Evolutionary conservation across 768 basidiomycete genomes (phyloP).

Genomic region (Termitomyces titanicus): DNA sequence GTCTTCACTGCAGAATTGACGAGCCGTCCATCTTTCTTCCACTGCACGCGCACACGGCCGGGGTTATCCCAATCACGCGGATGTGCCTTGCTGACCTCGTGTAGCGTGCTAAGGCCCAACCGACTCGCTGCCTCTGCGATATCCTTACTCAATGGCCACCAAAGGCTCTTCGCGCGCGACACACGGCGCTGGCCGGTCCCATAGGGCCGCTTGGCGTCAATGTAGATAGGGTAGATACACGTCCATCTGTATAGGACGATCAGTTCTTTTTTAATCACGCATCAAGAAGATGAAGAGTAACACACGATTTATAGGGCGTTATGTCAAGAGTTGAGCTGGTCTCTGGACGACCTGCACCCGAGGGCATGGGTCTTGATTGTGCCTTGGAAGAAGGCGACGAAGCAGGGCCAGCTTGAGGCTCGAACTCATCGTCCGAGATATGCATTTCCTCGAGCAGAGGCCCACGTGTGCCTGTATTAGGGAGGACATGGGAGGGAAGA

Average conservation of each 20-base stretch:
- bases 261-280: constrained; percentile 14
- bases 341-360: constrained; percentile 20
- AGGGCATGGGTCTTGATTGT: constrained; percentile 22
- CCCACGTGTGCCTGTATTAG: constrained; percentile 64
- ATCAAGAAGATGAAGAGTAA: constrained; percentile 17
- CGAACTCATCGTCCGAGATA: constrained; percentile 50
- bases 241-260: constrained; percentile 66
- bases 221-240: constrained; percentile 94
- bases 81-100: constrained; percentile 88
- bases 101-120: constrained; percentile 75
- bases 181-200: constrained; percentile 82
- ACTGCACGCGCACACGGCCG: constrained; percentile 89
- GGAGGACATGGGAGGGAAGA: constrained; percentile 63
- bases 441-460: constrained; percentile 77
- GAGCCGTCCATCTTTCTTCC: constrained; percentile 75
- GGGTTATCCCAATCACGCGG: constrained; percentile 99
- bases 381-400: constrained; percentile 43
- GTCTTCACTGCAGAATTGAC: constrained; percentile 69
- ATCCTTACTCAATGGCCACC: constrained; percentile 95
- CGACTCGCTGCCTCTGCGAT: constrained; percentile 81
- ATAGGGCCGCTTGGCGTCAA: constrained; percentile 92
- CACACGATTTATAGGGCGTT: constrained; percentile 81
- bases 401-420: constrained; percentile 50
- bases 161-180: constrained; percentile 70
- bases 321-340: constrained; percentile 52